These are phyloP conservation scores for Platanthera guangdongensis DNA, from an alignment of 106 monocot genomes.

Conservation along the genomic window DNA sequence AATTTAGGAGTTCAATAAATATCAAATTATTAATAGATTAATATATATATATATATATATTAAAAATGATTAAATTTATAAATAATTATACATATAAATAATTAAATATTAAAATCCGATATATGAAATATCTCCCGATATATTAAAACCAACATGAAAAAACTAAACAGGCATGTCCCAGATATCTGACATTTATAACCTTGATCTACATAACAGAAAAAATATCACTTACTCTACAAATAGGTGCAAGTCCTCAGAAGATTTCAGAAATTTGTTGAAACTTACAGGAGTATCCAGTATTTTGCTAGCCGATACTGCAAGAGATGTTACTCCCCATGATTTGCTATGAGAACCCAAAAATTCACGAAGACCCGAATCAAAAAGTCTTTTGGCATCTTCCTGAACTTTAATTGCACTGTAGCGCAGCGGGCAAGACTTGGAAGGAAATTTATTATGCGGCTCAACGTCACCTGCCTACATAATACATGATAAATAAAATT, in stretches of 20 bases:
- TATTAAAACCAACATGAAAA: too few species aligned
- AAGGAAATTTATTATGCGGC: conserved; percentile 74
- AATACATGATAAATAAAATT: not conserved
- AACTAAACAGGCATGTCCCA: too few species aligned
- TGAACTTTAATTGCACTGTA: conserved; percentile 83
- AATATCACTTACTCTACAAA: not conserved
- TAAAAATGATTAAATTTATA: too few species aligned
- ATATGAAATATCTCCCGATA: too few species aligned
- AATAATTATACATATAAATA: too few species aligned
- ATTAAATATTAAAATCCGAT: too few species aligned
- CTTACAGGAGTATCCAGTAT: conserved; percentile 82
- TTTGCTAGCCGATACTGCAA: conserved; percentile 89
- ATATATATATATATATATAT: too few species aligned
- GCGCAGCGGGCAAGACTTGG: conserved; percentile 84
- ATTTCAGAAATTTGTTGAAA: conserved; percentile 10
- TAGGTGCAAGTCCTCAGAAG: not conserved
- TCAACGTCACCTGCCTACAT: conserved; percentile 44
- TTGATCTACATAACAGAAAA: not conserved
- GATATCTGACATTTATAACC: too few species aligned
- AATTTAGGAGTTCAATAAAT: too few species aligned
- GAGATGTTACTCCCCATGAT: conserved; percentile 78
- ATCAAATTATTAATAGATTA: too few species aligned
- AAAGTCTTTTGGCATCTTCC: conserved; percentile 88
- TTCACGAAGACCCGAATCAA: conserved; percentile 70
- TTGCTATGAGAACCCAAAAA: conserved; percentile 45